phyloP scores from a whole-genome alignment of 805 yeast species.

The Yamadazyma nakazawae region DNA sequence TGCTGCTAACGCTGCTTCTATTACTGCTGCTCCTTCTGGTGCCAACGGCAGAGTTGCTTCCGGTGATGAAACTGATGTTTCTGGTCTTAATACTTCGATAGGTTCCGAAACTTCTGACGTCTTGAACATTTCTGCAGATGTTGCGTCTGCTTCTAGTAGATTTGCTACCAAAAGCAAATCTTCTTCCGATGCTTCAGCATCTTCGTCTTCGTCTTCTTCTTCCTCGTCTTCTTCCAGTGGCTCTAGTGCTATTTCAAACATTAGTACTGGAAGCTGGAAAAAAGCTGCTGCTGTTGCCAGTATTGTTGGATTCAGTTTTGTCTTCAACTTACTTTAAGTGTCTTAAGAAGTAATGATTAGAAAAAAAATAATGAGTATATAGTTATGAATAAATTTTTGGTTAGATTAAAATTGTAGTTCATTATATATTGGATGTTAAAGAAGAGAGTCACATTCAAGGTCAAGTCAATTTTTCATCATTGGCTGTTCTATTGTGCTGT shows the following conservation, averaged over 20 bases:
- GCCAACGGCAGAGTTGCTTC: conserved; percentile 17
- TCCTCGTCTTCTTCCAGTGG: conserved; percentile 14
- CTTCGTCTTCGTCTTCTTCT: conserved; percentile 4
- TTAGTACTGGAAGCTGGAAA: conserved; percentile 32
- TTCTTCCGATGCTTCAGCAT: conserved; percentile 3
- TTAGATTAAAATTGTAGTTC: not conserved
- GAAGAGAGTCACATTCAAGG: too few species aligned
- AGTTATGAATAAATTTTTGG: conserved; percentile 1
- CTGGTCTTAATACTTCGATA: conserved; percentile 14
- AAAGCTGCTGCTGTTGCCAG: conserved; percentile 35
- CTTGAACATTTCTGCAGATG: conserved; percentile 12
- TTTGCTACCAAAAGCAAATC: not conserved
- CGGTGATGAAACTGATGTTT: conserved; percentile 10
- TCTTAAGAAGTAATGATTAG: not conserved
- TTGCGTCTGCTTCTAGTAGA: conserved; percentile 9
- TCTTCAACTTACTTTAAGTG: conserved; percentile 21
- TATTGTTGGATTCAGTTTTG: conserved; percentile 33
- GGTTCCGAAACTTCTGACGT: conserved; percentile 10
- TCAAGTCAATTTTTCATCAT: too few species aligned
- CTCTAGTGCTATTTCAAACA: conserved; percentile 15
- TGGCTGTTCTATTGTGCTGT: too few species aligned
- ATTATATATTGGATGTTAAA: too few species aligned
- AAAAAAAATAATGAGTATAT: conserved; percentile 1
- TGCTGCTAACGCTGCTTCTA: conserved; percentile 14
- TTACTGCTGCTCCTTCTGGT: conserved; percentile 14